These are phyloP conservation scores for Pistacia integerrima DNA, from an alignment of 345 rosid species.

Conservation along the genomic window DNA sequence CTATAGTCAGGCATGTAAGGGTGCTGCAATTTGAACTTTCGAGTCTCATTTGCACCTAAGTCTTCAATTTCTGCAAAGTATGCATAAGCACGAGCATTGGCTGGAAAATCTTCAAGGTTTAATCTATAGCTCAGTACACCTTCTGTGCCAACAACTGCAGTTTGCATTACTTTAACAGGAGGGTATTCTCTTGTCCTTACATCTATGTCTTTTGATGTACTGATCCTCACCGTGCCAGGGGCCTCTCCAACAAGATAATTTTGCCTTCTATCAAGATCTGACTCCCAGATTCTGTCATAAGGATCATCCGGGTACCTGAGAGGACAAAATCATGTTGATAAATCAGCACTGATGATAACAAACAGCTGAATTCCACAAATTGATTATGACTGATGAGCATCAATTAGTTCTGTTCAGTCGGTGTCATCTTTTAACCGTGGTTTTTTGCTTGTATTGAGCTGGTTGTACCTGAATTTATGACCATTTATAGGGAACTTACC, in stretches of 20 bases:
- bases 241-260: constrained; percentile 91
- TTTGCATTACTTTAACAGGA: constrained; percentile 97
- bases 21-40: constrained; percentile 69
- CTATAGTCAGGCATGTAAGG: constrained; percentile 78
- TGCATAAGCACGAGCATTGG: constrained; percentile 90
- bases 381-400: background rate
- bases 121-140: constrained; percentile 73
- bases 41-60: constrained; percentile 61
- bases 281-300: constrained; percentile 97
- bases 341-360: background rate
- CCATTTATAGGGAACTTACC: constrained; percentile 45
- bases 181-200: constrained; percentile 83
- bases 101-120: constrained; percentile 94
- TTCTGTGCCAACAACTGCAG: constrained; percentile 89
- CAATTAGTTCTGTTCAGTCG: background rate
- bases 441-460: background rate
- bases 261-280: constrained; percentile 78
- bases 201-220: constrained; percentile 58
- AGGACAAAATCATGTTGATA: constrained; percentile 11
- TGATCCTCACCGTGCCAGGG: constrained; percentile 74
- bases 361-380: background rate
- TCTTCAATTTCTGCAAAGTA: constrained; percentile 95
- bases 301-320: constrained; percentile 98
- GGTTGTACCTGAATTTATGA: background rate
- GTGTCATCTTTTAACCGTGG: background rate